These are phyloP conservation scores for Aspergillus sojae DNA, from an alignment of 2,329 filamentous ascomycete species.

Conservation along the genomic window DNA sequence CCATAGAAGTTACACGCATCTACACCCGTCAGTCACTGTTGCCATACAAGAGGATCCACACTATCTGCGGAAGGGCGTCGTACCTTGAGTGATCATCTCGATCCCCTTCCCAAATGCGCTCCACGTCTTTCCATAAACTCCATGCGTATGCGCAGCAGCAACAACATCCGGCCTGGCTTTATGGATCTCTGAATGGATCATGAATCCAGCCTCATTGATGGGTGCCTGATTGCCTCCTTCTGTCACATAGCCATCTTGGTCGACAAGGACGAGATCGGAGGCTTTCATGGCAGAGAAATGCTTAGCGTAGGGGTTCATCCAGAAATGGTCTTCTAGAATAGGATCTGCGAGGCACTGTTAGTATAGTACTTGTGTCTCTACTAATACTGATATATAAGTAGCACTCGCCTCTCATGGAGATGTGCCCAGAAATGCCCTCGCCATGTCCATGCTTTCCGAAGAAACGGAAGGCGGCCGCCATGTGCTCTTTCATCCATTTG, in stretches of 20 bases:
- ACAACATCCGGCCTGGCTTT: conserved; percentile 61
- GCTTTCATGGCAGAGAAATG: conserved; percentile 47
- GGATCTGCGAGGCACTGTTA: conserved; percentile 29
- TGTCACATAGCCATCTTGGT: conserved; percentile 43
- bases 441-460: conserved; percentile 45
- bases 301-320: conserved; percentile 45
- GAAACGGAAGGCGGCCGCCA: conserved; percentile 46
- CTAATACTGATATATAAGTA: background rate
- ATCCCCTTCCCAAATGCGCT: conserved; percentile 62
- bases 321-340: conserved; percentile 42
- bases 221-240: conserved; percentile 44
- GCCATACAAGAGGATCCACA: background rate
- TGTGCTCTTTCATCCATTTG: conserved; percentile 56
- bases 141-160: conserved; percentile 62
- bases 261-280: conserved; percentile 45
- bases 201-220: conserved; percentile 55
- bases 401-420: conserved; percentile 40
- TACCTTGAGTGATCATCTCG: conserved; percentile 64
- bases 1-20: conserved; percentile 45
- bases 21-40: conserved; percentile 16
- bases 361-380: background rate
- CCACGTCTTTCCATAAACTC: conserved; percentile 63
- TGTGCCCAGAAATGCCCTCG: conserved; percentile 47
- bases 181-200: conserved; percentile 64
- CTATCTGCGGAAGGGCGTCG: background rate